Evolutionary conservation across 441 rosid genomes (phyloP).

Genomic region (Populus hybrid): DNA sequence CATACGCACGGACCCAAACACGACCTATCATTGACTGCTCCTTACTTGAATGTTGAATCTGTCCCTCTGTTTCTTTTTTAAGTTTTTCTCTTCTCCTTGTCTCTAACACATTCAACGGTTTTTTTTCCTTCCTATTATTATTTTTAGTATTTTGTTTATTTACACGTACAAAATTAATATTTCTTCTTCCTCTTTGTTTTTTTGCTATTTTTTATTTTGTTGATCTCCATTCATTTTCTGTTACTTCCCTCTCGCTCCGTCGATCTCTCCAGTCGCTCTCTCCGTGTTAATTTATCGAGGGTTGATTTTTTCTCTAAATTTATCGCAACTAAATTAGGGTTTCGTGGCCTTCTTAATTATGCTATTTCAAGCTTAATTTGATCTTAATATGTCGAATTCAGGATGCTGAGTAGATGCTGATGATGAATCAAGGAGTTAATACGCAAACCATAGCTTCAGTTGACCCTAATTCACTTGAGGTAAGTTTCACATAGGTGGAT

Average conservation of each 20-base stretch:
- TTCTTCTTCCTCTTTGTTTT: not conserved
- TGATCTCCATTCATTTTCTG: conserved; percentile 17
- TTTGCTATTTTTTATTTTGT: not conserved
- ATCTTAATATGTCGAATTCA: conserved; percentile 17
- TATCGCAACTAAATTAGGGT: conserved; percentile 29
- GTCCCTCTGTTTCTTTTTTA: not conserved
- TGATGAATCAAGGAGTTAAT: conserved; percentile 81
- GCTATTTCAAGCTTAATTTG: not conserved
- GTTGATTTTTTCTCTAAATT: not conserved
- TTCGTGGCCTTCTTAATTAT: conserved; percentile 10
- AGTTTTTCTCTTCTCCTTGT: not conserved
- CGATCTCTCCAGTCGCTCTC: conserved; percentile 10
- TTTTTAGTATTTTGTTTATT: not conserved
- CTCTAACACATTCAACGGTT: not conserved
- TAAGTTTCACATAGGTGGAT: conserved; percentile 15
- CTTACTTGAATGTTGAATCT: not conserved
- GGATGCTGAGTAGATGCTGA: conserved; percentile 49
- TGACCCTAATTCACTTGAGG: conserved; percentile 74
- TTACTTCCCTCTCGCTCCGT: conserved; percentile 3
- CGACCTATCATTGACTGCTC: conserved; percentile 15
- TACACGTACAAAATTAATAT: not conserved
- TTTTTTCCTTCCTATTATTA: not conserved
- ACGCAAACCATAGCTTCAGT: conserved; percentile 53
- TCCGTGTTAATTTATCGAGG: conserved; percentile 2
- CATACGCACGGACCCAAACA: conserved; percentile 6